Percentiles rank a stretch among this genome's conserved stretches.
Evolutionary conservation across 2,329 filamentous ascomycete species (phyloP).

Genomic region (Ciborinia camelliae): DNA sequence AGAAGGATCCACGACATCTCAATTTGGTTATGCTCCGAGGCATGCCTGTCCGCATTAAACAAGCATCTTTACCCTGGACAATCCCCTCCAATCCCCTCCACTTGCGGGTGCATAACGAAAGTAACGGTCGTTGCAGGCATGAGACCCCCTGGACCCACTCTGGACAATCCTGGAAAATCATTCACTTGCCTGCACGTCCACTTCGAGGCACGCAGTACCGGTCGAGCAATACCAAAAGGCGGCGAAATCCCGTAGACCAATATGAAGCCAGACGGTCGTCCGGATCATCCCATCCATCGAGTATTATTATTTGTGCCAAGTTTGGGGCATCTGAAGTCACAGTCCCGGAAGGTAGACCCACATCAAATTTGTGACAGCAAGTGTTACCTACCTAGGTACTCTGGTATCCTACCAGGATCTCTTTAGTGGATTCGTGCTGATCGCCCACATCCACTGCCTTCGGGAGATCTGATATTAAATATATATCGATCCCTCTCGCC

Average conservation of each 20-base stretch:
- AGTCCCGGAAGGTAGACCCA: conserved; percentile 43
- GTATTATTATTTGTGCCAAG: conserved; percentile 29
- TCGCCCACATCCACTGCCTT: conserved; percentile 46
- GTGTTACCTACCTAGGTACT: too few relatives aligned
- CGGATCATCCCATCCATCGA: conserved; percentile 31
- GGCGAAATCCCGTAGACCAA: conserved; percentile 30
- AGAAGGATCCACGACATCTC: conserved; percentile 27
- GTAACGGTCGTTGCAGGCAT: conserved; percentile 31
- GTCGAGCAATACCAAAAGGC: conserved; percentile 31
- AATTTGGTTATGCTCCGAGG: conserved; percentile 36
- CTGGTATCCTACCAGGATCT: conserved; percentile 47
- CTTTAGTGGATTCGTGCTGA: conserved; percentile 49
- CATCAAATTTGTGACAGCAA: conserved; percentile 54
- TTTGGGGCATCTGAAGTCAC: conserved; percentile 37
- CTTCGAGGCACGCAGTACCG: conserved; percentile 33
- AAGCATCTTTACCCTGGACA: conserved; percentile 32
- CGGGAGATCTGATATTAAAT: conserved; percentile 49
- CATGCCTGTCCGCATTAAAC: conserved; percentile 31
- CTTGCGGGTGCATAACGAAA: conserved; percentile 33
- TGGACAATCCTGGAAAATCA: conserved; percentile 28
- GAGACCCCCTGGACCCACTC: conserved; percentile 27
- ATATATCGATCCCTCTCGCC: conserved; percentile 44
- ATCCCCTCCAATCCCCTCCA: conserved; percentile 30
- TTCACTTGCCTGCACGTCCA: conserved; percentile 26
- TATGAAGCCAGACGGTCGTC: conserved; percentile 27